These are phyloP conservation scores for Lavandula angustifolia DNA, from an alignment of 257 asterid species.

Conservation along the genomic window DNA sequence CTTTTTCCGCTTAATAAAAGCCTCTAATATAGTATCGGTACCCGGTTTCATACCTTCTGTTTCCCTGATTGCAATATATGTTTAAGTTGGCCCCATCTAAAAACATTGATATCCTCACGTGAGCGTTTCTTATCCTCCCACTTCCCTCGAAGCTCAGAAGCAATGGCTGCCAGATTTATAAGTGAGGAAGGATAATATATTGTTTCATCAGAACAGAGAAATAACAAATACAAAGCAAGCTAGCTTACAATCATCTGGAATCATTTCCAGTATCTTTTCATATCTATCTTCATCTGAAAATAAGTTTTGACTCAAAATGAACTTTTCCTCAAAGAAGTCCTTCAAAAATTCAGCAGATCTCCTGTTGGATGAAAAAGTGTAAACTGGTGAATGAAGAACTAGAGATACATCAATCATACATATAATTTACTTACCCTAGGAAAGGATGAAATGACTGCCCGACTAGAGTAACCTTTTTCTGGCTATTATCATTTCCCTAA, in stretches of 20 bases:
- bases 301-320: slow-evolving; percentile 59
- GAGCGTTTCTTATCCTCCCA: slow-evolving; percentile 73
- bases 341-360: slow-evolving; percentile 74
- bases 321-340: slow-evolving; percentile 64
- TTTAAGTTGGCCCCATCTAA: slow-evolving; percentile 77
- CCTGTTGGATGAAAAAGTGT: slow-evolving; percentile 46
- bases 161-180: slow-evolving; percentile 54
- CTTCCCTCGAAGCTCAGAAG: slow-evolving; percentile 75
- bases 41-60: slow-evolving; percentile 62
- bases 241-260: slow-evolving; percentile 83
- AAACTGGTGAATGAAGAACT: slow-evolving; percentile 25
- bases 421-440: slow-evolving; percentile 63
- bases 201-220: slow-evolving; percentile 20
- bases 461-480: slow-evolving; percentile 56
- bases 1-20: not conserved
- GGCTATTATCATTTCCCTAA: slow-evolving; percentile 85
- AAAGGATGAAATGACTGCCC: slow-evolving; percentile 77
- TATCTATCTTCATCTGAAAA: slow-evolving; percentile 67
- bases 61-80: slow-evolving; percentile 64
- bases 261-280: slow-evolving; percentile 80
- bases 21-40: not conserved
- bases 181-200: not conserved
- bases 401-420: not conserved
- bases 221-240: slow-evolving; percentile 13
- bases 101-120: slow-evolving; percentile 66